These are phyloP conservation scores for Candida wancherniae DNA, from an alignment of 805 yeast genomes.

Conservation along the genomic window DNA sequence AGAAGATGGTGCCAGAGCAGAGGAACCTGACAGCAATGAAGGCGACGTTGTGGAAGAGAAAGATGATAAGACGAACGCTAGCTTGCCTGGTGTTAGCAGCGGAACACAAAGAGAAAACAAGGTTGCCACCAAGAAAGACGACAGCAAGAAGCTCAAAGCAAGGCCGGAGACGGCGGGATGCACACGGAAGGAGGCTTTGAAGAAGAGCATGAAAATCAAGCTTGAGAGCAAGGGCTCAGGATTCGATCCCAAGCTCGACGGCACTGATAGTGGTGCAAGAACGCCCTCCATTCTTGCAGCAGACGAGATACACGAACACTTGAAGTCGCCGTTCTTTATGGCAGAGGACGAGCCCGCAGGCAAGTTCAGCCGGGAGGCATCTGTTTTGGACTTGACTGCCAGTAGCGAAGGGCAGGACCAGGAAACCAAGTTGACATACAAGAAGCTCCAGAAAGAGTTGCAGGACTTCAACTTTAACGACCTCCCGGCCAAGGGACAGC, in stretches of 20 bases:
- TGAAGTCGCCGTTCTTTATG: slow-evolving; percentile 31
- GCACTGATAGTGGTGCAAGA: slow-evolving; percentile 8
- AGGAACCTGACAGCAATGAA: too few relatives aligned
- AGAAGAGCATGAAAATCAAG: background rate
- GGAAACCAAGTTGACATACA: slow-evolving; percentile 22
- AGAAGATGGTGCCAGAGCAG: background rate
- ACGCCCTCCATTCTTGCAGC: slow-evolving; percentile 36
- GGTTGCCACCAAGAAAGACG: too few relatives aligned
- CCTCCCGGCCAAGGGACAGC: slow-evolving; percentile 89
- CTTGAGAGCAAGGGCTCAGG: background rate
- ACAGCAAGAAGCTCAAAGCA: too few relatives aligned
- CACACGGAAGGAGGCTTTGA: background rate
- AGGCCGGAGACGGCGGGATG: too few relatives aligned
- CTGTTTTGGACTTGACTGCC: slow-evolving; percentile 1
- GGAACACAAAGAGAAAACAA: too few relatives aligned
- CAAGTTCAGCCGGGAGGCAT: slow-evolving; percentile 2
- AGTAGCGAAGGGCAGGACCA: background rate
- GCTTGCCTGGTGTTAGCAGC: too few relatives aligned
- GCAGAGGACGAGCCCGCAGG: slow-evolving; percentile 20
- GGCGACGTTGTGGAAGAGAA: too few relatives aligned
- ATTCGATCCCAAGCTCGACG: slow-evolving; percentile 7
- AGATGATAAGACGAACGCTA: too few relatives aligned
- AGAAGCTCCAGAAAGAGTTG: slow-evolving; percentile 36
- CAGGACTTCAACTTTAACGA: slow-evolving; percentile 61
- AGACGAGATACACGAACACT: slow-evolving; percentile 32